Conservation (phyloP, 148 eudicot species). For the Rhododendron henanense region DNA sequence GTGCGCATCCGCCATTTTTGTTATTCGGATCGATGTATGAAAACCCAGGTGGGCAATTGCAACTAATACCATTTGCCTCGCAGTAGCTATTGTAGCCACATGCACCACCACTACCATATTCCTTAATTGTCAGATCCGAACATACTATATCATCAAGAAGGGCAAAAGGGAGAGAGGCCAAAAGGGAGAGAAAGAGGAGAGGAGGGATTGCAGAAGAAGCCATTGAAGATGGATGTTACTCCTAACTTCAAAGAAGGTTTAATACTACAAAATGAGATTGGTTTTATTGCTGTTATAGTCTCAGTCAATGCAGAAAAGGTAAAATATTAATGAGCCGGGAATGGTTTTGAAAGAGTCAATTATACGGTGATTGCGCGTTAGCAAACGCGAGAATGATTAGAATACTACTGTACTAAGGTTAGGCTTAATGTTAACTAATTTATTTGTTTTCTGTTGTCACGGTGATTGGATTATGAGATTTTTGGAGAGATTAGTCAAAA, state of each 20-base stretch:
- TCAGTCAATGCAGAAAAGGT: not conserved
- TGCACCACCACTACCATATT: not conserved
- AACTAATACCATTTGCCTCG: not conserved
- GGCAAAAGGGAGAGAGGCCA: not conserved
- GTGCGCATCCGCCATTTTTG: not conserved
- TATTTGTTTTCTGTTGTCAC: not conserved
- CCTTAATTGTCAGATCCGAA: not conserved
- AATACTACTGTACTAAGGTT: too few species aligned
- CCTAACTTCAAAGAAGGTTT: not conserved
- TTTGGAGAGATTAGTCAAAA: not conserved
- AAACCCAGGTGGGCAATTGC: not conserved
- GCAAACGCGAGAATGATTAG: too few species aligned
- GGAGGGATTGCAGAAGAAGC: not conserved
- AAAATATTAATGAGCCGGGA: not conserved
- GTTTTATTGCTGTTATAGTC: not conserved
- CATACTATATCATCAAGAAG: not conserved
- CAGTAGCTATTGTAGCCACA: slow-evolving; percentile 13
- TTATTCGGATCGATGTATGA: not conserved
- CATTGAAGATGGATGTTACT: not conserved
- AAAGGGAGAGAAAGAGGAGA: not conserved
- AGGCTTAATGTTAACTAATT: not conserved
- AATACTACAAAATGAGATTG: not conserved
- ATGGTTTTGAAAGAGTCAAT: not conserved
- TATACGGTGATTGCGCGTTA: not conserved
- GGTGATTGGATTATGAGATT: too few species aligned